Evolutionary conservation across 2,329 filamentous ascomycete genomes (phyloP).

Genomic region (Fusarium torreyae): DNA sequence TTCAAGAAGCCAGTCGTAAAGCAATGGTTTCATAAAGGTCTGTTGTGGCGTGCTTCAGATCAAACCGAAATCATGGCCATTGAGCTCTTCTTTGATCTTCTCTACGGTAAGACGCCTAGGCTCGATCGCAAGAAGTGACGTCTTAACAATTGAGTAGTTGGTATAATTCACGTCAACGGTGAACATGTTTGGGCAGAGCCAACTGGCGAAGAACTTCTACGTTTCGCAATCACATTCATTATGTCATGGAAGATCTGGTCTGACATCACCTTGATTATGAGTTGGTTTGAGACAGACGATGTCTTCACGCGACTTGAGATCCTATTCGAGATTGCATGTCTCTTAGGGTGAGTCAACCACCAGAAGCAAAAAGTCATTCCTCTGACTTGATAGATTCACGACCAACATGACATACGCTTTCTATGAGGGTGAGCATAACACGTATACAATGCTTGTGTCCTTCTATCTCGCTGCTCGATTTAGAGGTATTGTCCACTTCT

Average conservation of each 20-base stretch:
- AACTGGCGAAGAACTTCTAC: conserved; percentile 68
- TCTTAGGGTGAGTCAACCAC: conserved; percentile 63
- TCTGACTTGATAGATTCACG: conserved; percentile 61
- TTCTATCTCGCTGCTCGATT: conserved; percentile 74
- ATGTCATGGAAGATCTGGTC: conserved; percentile 76
- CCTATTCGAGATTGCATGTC: conserved; percentile 72
- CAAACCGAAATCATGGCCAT: conserved; percentile 74
- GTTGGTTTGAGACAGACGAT: conserved; percentile 75
- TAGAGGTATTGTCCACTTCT: conserved; percentile 65
- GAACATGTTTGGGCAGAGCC: conserved; percentile 72
- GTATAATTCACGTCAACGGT: conserved; percentile 75
- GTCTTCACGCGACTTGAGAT: conserved; percentile 71
- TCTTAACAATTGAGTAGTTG: conserved; percentile 56
- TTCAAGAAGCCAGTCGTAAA: conserved; percentile 73
- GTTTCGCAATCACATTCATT: conserved; percentile 73
- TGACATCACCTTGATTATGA: conserved; percentile 70
- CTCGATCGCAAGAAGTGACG: background rate
- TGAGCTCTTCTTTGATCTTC: conserved; percentile 75
- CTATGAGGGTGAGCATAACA: conserved; percentile 60
- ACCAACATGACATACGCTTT: conserved; percentile 74
- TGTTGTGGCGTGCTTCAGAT: conserved; percentile 73
- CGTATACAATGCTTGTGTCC: conserved; percentile 71
- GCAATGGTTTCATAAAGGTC: conserved; percentile 76
- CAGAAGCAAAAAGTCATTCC: background rate
- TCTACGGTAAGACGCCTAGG: conserved; percentile 61